Evolutionary conservation across 345 rosid genomes (phyloP), one percentile per base, ranked within the genome.

Genomic region (Jatropha curcas): DNA sequence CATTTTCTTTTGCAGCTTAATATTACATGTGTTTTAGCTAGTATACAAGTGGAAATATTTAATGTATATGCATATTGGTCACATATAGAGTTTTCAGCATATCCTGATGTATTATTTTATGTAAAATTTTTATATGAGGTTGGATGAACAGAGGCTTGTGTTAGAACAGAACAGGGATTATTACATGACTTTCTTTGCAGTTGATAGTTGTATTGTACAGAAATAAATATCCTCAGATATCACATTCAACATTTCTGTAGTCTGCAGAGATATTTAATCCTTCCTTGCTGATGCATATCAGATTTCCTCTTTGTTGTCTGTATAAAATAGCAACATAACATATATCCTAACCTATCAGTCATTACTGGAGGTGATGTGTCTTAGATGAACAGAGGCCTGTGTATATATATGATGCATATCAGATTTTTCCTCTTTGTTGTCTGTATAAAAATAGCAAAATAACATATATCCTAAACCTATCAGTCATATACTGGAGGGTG

Each of bases 61-160:
- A n/a, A 43, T 73, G 64, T 53, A 52, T 55, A 35, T 67, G 24
- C 3, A 63, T 12, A 20, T 60, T 71, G 17, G 22, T 22, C 24
- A 45, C 45, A 31, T 34, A n/a, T 16, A 60, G 74, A 45, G 34
- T 30, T 71, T 45, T 14, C 34, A 22, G 4, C 11, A n/a, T 13
- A 22, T 60, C 19, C 52, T 48, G 11, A 48, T 48, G 52, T 48
- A 17, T 48, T 48, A 48, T 48, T 48, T 48, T n/a, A 37, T 60
- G 43, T n/a, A 14, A 60, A 48, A 70, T 27, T 56, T 57, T 50
- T 53, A 51, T 58, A 6, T 28, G 30, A 55, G n/a, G 31, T 55
- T 68, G 33, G 48, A 68, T 68, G 33, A 35, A 0, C 19, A 58
- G 19, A 59, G 59, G 4, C 41, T 58, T 3, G 30, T 28, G 58